Evolutionary conservation across 129 eudicot genomes (phyloP).

Genomic region (Helianthus annuus): HanXRQr2.0-SUNRISE NC_035435.2:61967288-61967787

Average conservation of each 20-base stretch:
- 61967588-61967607: conserved; percentile 6
- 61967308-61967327: conserved; percentile 57
- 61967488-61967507: conserved; percentile 82
- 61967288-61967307: conserved; percentile 61
- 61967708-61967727: neutral
- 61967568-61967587: conserved; percentile 73
- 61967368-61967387: conserved; percentile 86
- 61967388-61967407: conserved; percentile 42
- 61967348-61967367: conserved; percentile 68
- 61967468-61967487: conserved; percentile 75
- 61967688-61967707: neutral
- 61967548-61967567: conserved; percentile 27
- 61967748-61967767: neutral
- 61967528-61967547: conserved; percentile 39
- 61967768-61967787: neutral
- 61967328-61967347: conserved; percentile 62
- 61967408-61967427: conserved; percentile 56
- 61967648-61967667: neutral
- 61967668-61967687: conserved; percentile 1
- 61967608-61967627: neutral
- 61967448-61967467: conserved; percentile 52
- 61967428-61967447: conserved; percentile 50
- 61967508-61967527: conserved; percentile 54
- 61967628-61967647: neutral
- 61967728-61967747: neutral